Evolutionary conservation across 2,329 filamentous ascomycete genomes (phyloP).

Genomic region (Colletotrichum tropicale): DNA sequence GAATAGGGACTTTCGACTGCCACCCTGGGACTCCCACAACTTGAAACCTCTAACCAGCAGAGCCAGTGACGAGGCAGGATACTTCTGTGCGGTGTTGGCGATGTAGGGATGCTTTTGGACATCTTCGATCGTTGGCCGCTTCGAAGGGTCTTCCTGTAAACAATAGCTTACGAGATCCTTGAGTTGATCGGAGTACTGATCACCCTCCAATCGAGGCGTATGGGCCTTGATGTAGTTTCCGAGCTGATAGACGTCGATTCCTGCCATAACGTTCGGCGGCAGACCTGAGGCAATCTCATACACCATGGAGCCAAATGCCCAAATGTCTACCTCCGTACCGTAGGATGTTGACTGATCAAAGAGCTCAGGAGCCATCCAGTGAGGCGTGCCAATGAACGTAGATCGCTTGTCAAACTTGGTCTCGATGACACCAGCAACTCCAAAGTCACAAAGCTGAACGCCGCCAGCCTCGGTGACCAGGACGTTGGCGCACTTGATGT

Average conservation of each 20-base stretch:
- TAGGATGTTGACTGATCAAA: conserved; percentile 69
- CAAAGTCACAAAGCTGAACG: conserved; percentile 85
- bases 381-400: conserved; percentile 81
- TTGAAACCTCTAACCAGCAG: conserved; percentile 75
- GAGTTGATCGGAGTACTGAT: conserved; percentile 71
- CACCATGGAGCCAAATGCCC: conserved; percentile 83
- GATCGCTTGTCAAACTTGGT: conserved; percentile 77
- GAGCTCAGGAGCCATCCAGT: conserved; percentile 88
- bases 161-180: conserved; percentile 76
- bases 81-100: conserved; percentile 61
- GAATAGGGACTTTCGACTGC: conserved; percentile 70
- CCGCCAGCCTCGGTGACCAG: conserved; percentile 77
- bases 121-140: conserved; percentile 72
- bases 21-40: conserved; percentile 77
- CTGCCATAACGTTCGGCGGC: conserved; percentile 70
- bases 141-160: conserved; percentile 69
- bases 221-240: conserved; percentile 64
- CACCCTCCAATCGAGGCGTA: conserved; percentile 72
- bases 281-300: conserved; percentile 82
- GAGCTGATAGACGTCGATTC: conserved; percentile 48
- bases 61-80: conserved; percentile 68
- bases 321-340: conserved; percentile 79
- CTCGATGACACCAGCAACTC: conserved; percentile 80
- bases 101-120: conserved; percentile 76
- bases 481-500: conserved; percentile 81